phyloP scores from a whole-genome alignment of 139 green algal genomes.

The Auxenochlorella pyrenoidosa region DNA sequence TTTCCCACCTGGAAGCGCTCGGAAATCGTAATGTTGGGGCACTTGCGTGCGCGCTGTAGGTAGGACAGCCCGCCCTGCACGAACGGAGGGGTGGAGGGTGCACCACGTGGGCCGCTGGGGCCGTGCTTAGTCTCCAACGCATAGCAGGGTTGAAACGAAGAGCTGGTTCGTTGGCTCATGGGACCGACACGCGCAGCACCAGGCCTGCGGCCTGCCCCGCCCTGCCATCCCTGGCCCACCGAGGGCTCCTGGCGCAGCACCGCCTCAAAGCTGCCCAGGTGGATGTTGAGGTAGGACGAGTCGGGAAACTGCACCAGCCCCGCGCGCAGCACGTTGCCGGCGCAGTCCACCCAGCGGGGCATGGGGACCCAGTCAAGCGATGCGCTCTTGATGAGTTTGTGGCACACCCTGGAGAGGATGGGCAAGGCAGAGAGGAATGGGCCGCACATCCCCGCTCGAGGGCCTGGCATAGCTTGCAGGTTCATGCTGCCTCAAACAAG shows the following conservation, averaged over 20 bases:
- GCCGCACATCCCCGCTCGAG: no score
- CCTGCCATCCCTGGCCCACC: background rate
- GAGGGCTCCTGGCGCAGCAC: conserved; percentile 24
- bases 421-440: background rate
- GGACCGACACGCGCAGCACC: no score
- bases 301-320: conserved; percentile 27
- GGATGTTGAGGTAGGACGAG: conserved; percentile 21
- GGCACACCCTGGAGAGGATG: background rate
- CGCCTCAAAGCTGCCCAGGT: background rate
- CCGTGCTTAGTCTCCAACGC: no score
- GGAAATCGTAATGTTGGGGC: background rate
- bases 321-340: background rate
- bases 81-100: no score
- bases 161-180: no score
- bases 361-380: background rate
- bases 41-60: conserved; percentile 20
- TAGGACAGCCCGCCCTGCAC: conserved; percentile 5
- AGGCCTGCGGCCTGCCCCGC: background rate
- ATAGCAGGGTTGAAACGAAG: no score
- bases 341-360: background rate
- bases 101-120: no score
- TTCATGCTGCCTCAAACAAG: no score
- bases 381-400: background rate
- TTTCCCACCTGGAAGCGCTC: conserved; percentile 16
- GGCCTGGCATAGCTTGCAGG: no score